Evolutionary conservation across 148 eudicot genomes (phyloP).

Genomic region (Vaccinium macrocarpon): DNA sequence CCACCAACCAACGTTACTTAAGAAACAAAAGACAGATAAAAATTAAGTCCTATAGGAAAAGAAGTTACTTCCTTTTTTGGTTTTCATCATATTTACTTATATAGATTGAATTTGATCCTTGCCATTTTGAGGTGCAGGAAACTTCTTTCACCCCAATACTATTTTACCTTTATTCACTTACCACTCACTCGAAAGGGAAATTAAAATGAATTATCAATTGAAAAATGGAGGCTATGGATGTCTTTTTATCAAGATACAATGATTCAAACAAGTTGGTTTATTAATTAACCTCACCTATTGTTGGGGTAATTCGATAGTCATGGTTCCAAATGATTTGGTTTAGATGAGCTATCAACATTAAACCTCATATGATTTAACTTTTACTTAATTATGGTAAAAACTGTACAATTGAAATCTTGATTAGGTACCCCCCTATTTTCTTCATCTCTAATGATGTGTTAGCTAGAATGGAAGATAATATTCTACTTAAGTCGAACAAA

Average conservation of each 20-base stretch:
- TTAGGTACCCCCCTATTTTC: too few relatives aligned
- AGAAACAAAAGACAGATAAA: too few relatives aligned
- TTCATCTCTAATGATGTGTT: too few relatives aligned
- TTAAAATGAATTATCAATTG: background rate
- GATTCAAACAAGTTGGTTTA: background rate
- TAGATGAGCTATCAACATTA: constrained; percentile 8
- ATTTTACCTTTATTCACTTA: background rate
- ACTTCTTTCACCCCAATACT: background rate
- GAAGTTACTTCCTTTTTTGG: too few relatives aligned
- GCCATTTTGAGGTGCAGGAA: background rate
- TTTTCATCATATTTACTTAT: too few relatives aligned
- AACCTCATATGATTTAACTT: background rate
- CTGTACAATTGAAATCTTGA: too few relatives aligned
- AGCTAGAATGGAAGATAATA: too few relatives aligned
- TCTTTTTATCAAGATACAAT: background rate
- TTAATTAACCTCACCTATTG: background rate
- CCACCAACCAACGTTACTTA: too few relatives aligned
- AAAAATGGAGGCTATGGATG: background rate
- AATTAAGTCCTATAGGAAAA: too few relatives aligned
- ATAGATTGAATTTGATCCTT: too few relatives aligned
- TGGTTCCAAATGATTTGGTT: constrained; percentile 3
- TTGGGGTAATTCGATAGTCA: background rate
- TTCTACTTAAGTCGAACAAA: too few relatives aligned
- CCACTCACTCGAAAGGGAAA: background rate
- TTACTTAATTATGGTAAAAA: background rate